These are phyloP conservation scores for Tephrocybe sp. DNA, from an alignment of 768 basidiomycete genomes.

Conservation along the genomic window DNA sequence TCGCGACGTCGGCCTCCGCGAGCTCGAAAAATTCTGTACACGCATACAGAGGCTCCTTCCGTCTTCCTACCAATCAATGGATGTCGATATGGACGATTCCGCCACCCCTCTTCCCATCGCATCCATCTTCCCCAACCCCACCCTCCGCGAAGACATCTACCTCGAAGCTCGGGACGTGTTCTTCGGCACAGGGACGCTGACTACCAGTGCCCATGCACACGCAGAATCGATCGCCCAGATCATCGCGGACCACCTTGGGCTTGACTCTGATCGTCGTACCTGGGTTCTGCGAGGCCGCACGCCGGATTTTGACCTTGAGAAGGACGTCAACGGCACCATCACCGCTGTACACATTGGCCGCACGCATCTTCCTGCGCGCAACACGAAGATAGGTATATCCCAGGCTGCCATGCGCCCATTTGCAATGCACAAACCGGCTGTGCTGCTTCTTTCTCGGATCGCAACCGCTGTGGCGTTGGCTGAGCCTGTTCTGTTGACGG, in stretches of 20 bases:
- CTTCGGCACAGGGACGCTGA: conserved; percentile 69
- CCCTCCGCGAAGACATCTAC: conserved; percentile 85
- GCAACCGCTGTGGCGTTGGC: conserved; percentile 65
- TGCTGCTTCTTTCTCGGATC: conserved; percentile 78
- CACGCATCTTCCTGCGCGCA: conserved; percentile 52
- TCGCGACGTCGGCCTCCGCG: conserved; percentile 70
- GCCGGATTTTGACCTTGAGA: conserved; percentile 70
- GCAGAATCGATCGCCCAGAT: conserved; percentile 48
- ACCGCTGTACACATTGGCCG: conserved; percentile 63
- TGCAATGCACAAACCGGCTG: conserved; percentile 85
- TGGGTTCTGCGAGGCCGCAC: conserved; percentile 70
- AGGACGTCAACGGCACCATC: conserved; percentile 61
- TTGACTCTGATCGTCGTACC: conserved; percentile 66
- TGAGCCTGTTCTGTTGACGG: conserved; percentile 90
- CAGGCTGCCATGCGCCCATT: conserved; percentile 58
- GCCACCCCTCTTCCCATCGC: conserved; percentile 30
- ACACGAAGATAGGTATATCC: conserved; percentile 34
- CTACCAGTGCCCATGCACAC: conserved; percentile 50
- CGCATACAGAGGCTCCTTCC: conserved; percentile 69
- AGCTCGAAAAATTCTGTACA: conserved; percentile 81
- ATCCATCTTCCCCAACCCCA: conserved; percentile 64
- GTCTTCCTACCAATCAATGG: conserved; percentile 41
- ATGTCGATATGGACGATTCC: conserved; percentile 30
- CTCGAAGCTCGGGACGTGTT: conserved; percentile 90
- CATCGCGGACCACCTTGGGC: conserved; percentile 61